phyloP scores from a whole-genome alignment of 345 rosid genomes.

The Gossypium mustelinum region DNA sequence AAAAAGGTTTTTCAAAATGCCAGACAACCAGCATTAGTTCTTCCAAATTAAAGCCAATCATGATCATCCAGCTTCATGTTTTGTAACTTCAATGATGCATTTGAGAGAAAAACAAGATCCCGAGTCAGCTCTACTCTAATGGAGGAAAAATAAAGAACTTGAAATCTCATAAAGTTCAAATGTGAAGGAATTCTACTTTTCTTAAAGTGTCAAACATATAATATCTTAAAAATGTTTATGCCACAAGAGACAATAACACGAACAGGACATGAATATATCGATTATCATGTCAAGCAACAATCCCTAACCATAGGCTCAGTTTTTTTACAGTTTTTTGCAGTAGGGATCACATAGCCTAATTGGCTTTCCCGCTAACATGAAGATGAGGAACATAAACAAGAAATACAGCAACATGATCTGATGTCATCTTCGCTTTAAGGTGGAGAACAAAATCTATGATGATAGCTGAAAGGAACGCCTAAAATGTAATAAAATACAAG shows the following conservation, averaged over 20 bases:
- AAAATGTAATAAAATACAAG: constrained; percentile 34
- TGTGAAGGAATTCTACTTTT: not conserved
- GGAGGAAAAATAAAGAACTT: not conserved
- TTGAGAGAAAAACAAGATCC: not conserved
- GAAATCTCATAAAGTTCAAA: not conserved
- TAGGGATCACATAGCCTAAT: not conserved
- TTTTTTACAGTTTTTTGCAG: too few relatives aligned
- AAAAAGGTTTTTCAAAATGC: too few relatives aligned
- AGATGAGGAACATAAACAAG: not conserved
- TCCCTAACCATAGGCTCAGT: too few relatives aligned
- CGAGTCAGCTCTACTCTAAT: not conserved
- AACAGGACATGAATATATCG: too few relatives aligned
- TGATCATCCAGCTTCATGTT: not conserved
- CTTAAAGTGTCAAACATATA: not conserved
- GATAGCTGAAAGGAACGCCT: constrained; percentile 26
- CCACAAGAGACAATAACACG: too few relatives aligned
- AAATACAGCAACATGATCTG: too few relatives aligned
- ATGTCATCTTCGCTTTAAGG: too few relatives aligned
- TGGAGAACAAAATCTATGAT: constrained; percentile 30
- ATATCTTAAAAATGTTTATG: not conserved
- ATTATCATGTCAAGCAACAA: too few relatives aligned
- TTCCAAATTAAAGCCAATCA: not conserved
- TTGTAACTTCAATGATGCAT: not conserved
- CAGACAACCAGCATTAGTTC: not conserved
- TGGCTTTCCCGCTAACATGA: not conserved